phyloP scores from a whole-genome alignment of 768 basidiomycete genomes.

The Termitomyces sp. region DNA sequence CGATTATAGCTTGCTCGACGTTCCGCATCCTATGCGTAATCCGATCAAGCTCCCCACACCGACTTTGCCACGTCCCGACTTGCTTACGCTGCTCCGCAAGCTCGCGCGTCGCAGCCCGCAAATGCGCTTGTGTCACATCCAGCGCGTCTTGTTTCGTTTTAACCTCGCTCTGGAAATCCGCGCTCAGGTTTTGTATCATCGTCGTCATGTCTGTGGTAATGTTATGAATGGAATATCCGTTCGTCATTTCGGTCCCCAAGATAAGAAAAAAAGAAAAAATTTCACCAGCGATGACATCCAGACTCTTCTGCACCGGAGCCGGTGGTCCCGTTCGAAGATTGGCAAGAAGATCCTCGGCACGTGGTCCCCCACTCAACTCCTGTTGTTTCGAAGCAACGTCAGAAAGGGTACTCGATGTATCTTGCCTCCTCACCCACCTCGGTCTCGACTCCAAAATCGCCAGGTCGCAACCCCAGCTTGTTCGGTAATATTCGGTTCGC shows the following conservation, averaged over 20 bases:
- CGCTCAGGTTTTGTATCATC: slow-evolving; percentile 74
- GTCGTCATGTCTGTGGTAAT: slow-evolving; percentile 62
- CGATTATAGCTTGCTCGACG: slow-evolving; percentile 69
- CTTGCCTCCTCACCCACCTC: slow-evolving; percentile 62
- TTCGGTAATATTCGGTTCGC: slow-evolving; percentile 87
- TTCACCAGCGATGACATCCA: slow-evolving; percentile 76
- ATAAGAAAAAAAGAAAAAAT: no score
- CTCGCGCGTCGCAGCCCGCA: slow-evolving; percentile 85
- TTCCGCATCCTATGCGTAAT: slow-evolving; percentile 77
- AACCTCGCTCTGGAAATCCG: slow-evolving; percentile 80
- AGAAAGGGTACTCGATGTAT: neutral
- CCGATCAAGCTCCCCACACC: slow-evolving; percentile 76
- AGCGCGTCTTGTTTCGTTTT: slow-evolving; percentile 81
- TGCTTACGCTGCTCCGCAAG: slow-evolving; percentile 88
- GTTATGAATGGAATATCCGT: no score
- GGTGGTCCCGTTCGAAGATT: slow-evolving; percentile 69
- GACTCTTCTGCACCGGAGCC: slow-evolving; percentile 79
- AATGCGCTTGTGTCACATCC: slow-evolving; percentile 81
- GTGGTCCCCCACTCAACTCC: slow-evolving; percentile 66
- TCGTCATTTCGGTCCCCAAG: no score
- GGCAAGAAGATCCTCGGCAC: slow-evolving; percentile 77
- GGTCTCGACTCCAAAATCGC: slow-evolving; percentile 91
- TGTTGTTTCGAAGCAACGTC: slow-evolving; percentile 17
- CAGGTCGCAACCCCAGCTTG: slow-evolving; percentile 88
- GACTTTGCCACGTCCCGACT: slow-evolving; percentile 68